Percentiles rank a stretch among this genome's conserved stretches.
phyloP scores from a whole-genome alignment of 2,329 filamentous ascomycete species.

The Shiraia sp. region DNA sequence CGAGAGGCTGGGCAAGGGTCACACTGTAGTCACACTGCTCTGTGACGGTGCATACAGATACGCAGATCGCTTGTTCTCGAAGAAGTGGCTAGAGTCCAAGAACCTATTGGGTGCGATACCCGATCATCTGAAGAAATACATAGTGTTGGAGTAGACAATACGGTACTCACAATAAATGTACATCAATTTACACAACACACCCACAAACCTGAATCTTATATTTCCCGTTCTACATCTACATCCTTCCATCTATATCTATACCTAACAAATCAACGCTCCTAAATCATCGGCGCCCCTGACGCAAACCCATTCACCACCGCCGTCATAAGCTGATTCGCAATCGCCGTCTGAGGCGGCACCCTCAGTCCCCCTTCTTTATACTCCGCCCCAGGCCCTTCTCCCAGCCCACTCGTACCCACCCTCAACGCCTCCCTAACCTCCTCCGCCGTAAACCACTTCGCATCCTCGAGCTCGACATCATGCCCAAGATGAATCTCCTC shows the following conservation, averaged over 20 bases:
- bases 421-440: conserved; percentile 77
- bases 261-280: not conserved
- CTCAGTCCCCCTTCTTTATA: conserved; percentile 79
- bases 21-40: conserved; percentile 90
- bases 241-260: not conserved
- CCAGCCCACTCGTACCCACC: conserved; percentile 68
- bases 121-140: conserved; percentile 86
- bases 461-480: conserved; percentile 88
- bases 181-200: not conserved
- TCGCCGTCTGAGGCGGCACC: conserved; percentile 83
- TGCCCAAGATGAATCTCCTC: conserved; percentile 83
- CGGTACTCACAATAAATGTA: conserved; percentile 6
- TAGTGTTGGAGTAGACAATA: conserved; percentile 72
- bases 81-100: conserved; percentile 88
- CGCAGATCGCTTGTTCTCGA: conserved; percentile 89
- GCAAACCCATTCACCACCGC: conserved; percentile 79
- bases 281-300: conserved; percentile 53
- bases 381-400: conserved; percentile 63
- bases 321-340: conserved; percentile 84
- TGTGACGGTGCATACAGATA: conserved; percentile 98
- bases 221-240: not conserved
- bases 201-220: not conserved
- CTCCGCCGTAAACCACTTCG: conserved; percentile 83
- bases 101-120: conserved; percentile 80
- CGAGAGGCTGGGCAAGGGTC: conserved; percentile 82